Base-by-base conservation (phyloP, 2,329 filamentous ascomycete genomes). In the Pseudogymnoascus sp. region DNA sequence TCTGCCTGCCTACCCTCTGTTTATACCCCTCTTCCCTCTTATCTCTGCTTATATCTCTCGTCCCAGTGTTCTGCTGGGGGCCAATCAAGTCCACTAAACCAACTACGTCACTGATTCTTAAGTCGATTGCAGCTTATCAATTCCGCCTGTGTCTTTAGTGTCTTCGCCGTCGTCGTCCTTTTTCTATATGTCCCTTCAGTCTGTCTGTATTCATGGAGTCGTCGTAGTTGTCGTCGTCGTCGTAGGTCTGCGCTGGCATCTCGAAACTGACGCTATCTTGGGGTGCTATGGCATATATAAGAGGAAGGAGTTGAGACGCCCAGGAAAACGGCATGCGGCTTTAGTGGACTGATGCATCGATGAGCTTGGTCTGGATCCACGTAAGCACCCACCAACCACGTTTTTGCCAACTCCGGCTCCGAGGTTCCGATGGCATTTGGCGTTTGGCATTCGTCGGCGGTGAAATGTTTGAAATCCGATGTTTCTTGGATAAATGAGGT, bases 211-310 rank as follows among this genome's bases (percentile, higher is more conserved):
- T 50, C 44, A 50, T 50, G 23, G 44, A 50, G 23, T 15, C 7
- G 2, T 26, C 23, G 3, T 26, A 9, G n/a, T n/a, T 3, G 40
- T n/a, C 13, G 21, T 50, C 44, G 44, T 29, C 21, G 44, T 29
- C 23, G 23, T 29, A 29, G 0, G 6, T 29, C 44, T 29, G 44
- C 44, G 44, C 23, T 50, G 44, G 44, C 44, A 50, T 46, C 1
- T 46, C 21, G 13, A 44, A 46, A 10, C 44, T 50, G 44, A 50
- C 44, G 44, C 7, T 50, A 50, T 50, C 44, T 50, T 11, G 44
- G 44, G 44, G 44, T 29, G 23, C 44, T 50, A 50, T 50, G 44
- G 44, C 44, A 50, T 50, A 50, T 50, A 50, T 50, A 50, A 29
- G 1, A 29, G 44, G 44, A 50, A 50, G 44, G 44, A 26, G 21